Conservation (phyloP, 2,329 filamentous ascomycete species). For the Talaromyces piceae region DNA sequence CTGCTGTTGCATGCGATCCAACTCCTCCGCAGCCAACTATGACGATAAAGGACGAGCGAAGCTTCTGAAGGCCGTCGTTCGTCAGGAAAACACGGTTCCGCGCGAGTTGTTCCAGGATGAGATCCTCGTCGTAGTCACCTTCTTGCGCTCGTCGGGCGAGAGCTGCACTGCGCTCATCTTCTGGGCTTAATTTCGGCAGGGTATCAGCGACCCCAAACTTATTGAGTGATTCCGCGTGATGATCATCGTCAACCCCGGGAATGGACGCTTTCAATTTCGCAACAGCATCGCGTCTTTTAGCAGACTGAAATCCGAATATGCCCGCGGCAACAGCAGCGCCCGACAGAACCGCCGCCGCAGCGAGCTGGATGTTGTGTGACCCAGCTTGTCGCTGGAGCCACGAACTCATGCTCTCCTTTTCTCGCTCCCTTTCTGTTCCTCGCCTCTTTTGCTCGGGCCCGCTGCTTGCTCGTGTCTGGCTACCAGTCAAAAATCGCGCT, state of each 20-base stretch:
- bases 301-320: constrained; percentile 51
- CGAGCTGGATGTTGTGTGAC: constrained; percentile 37
- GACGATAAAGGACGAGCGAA: constrained; percentile 76
- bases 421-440: not conserved
- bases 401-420: constrained; percentile 29
- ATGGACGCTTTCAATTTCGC: constrained; percentile 56
- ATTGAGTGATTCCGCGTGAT: constrained; percentile 47
- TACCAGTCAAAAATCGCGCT: not conserved
- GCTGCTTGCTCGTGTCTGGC: not conserved
- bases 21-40: constrained; percentile 93
- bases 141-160: constrained; percentile 53
- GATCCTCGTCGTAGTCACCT: constrained; percentile 63
- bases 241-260: constrained; percentile 45
- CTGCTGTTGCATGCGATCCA: constrained; percentile 81
- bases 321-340: constrained; percentile 41
- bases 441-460: not conserved
- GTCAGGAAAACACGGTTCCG: constrained; percentile 87
- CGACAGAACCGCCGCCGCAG: constrained; percentile 36
- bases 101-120: constrained; percentile 90
- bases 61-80: constrained; percentile 68
- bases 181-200: constrained; percentile 31
- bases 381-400: constrained; percentile 38
- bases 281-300: constrained; percentile 48
- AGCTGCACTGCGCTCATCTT: constrained; percentile 52
- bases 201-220: constrained; percentile 39